A percentile compares a stretch with the other conserved stretches of the same genome.
These are phyloP conservation scores for Bocquillonia castaneifolia DNA, from an alignment of 441 rosid genomes.

Conservation along the genomic window DNA sequence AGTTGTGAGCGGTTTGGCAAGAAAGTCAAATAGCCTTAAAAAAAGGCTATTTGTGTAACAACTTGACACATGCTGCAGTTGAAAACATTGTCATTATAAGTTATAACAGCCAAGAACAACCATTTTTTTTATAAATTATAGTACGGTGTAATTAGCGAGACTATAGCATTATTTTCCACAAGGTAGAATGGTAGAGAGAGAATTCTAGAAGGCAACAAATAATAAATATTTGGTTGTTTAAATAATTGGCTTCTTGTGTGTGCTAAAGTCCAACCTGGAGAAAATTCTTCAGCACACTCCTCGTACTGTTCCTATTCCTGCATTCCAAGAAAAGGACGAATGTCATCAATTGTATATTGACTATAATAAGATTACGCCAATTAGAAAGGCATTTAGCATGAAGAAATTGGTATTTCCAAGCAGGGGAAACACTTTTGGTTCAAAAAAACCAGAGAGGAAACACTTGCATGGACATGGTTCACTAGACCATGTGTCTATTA, in stretches of 20 bases:
- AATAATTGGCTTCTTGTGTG: slow-evolving; percentile 2
- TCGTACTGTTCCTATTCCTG: slow-evolving; percentile 27
- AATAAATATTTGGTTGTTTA: neutral
- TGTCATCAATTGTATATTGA: neutral
- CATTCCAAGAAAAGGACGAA: slow-evolving; percentile 9
- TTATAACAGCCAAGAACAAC: neutral
- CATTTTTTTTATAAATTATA: neutral
- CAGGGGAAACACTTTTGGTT: neutral
- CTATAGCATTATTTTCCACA: neutral
- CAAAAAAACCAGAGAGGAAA: neutral
- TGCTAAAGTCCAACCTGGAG: slow-evolving; percentile 4
- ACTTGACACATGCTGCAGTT: neutral
- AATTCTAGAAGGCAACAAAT: neutral
- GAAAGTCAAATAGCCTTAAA: no score
- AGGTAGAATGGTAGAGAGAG: neutral
- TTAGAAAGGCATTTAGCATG: neutral
- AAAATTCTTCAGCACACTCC: neutral
- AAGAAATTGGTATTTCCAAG: neutral
- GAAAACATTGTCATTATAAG: neutral
- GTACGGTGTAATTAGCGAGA: neutral
- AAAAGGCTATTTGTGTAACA: no score
- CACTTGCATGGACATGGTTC: no score
- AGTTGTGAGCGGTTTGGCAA: neutral
- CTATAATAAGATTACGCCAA: neutral
- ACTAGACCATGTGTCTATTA: no score